Conservation (phyloP, 768 basidiomycete genomes). For the Serendipita sp. region DNA sequence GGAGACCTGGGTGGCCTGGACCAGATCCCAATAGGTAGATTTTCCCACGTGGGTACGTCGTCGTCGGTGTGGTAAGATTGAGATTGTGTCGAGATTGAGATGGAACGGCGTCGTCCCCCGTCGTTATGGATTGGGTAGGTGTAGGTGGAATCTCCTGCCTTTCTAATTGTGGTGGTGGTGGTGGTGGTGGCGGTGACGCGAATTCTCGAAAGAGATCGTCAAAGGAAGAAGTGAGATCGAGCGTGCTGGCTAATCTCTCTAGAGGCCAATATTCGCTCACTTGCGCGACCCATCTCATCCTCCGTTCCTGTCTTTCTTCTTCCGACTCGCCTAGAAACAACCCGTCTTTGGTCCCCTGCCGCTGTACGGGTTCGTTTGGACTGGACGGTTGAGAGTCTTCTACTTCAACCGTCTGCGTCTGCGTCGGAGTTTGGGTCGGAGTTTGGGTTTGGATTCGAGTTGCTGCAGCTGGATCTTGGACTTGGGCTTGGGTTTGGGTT, state of each 20-base stretch:
- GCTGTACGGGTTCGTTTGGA: conserved; percentile 31
- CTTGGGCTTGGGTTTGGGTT: conserved; percentile 17
- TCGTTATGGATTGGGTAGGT: neutral
- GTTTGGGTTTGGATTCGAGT: conserved; percentile 9
- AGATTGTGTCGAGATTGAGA: neutral
- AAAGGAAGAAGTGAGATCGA: too few relatives aligned
- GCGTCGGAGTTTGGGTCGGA: conserved; percentile 22
- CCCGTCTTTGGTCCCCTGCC: conserved; percentile 22
- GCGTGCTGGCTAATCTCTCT: conserved; percentile 38
- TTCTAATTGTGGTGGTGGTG: neutral
- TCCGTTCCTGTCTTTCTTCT: conserved; percentile 29
- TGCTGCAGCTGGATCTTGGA: conserved; percentile 16
- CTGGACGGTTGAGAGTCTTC: conserved; percentile 19
- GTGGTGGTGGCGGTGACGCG: conserved; percentile 44
- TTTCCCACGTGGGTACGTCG: conserved; percentile 31
- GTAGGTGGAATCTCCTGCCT: neutral
- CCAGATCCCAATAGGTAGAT: conserved; percentile 90
- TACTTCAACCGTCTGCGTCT: conserved; percentile 26
- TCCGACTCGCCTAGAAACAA: conserved; percentile 12
- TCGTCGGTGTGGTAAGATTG: conserved; percentile 15
- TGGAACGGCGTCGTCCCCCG: conserved; percentile 8
- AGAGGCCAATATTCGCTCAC: conserved; percentile 95
- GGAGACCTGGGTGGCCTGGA: conserved; percentile 83
- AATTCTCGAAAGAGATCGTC: conserved; percentile 46
- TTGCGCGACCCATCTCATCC: conserved; percentile 89